Conservation (phyloP, 2,329 filamentous ascomycete genomes). For the Elsinoe necatrix region DNA sequence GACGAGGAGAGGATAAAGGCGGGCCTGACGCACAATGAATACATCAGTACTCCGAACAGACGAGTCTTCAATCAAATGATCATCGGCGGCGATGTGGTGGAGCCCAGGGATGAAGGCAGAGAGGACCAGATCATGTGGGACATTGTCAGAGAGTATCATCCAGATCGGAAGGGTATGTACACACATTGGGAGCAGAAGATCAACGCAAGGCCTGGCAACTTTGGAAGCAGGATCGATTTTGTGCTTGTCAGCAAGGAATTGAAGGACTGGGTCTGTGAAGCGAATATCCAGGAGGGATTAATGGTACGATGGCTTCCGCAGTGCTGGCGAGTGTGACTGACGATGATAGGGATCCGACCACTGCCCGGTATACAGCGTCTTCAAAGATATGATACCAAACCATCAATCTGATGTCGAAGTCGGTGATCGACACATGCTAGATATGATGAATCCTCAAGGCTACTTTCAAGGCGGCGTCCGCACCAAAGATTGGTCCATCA, state of each 20-base stretch:
- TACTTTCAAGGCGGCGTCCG: constrained; percentile 62
- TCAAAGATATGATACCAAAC: constrained; percentile 53
- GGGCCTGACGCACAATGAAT: constrained; percentile 60
- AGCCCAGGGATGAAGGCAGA: constrained; percentile 58
- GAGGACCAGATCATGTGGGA: constrained; percentile 72
- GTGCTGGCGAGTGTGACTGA: neutral
- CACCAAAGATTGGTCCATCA: constrained; percentile 56
- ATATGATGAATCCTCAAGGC: constrained; percentile 69
- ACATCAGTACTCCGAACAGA: constrained; percentile 61
- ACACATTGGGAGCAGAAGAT: constrained; percentile 95
- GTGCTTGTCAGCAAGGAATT: constrained; percentile 74
- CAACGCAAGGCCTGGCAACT: constrained; percentile 93
- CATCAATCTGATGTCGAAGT: constrained; percentile 33
- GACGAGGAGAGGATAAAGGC: constrained; percentile 64
- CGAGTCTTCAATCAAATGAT: constrained; percentile 82
- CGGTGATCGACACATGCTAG: constrained; percentile 47
- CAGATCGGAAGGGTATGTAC: constrained; percentile 77
- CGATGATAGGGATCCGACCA: constrained; percentile 70
- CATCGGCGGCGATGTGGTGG: constrained; percentile 59
- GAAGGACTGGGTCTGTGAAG: constrained; percentile 67
- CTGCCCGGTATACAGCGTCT: constrained; percentile 77
- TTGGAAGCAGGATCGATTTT: constrained; percentile 88
- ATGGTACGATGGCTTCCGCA: constrained; percentile 42
- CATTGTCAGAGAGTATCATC: constrained; percentile 72
- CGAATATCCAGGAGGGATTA: constrained; percentile 86